These are phyloP conservation scores for Solanum piurae DNA, from an alignment of 257 asterid species.

Conservation along the genomic window DNA sequence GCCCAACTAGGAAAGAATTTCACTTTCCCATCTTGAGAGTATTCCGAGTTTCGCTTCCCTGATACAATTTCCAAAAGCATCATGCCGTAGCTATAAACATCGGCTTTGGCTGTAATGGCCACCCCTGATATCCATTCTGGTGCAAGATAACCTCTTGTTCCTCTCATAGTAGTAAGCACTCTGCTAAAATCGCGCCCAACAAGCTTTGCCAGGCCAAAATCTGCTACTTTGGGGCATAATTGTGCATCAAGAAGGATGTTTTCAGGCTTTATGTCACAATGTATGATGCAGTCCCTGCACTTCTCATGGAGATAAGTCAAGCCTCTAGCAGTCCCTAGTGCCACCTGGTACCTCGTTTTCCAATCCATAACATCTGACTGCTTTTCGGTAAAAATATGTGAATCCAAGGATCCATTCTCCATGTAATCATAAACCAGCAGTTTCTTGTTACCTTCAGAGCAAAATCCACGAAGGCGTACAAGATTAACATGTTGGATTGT, in stretches of 20 bases:
- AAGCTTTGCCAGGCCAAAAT: slow-evolving; percentile 51
- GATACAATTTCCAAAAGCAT: slow-evolving; percentile 42
- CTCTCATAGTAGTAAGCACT: slow-evolving; percentile 36
- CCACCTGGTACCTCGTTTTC: slow-evolving; percentile 33
- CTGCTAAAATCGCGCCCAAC: slow-evolving; percentile 39
- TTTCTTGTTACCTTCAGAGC: slow-evolving; percentile 28
- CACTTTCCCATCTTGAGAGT: slow-evolving; percentile 13
- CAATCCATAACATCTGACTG: slow-evolving; percentile 26
- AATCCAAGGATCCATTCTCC: slow-evolving; percentile 32
- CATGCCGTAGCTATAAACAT: slow-evolving; percentile 46
- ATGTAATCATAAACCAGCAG: slow-evolving; percentile 41
- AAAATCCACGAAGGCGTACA: slow-evolving; percentile 41
- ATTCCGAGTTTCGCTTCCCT: slow-evolving; percentile 31
- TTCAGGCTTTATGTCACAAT: slow-evolving; percentile 46
- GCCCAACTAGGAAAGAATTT: slow-evolving; percentile 32
- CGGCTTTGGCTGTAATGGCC: slow-evolving; percentile 38
- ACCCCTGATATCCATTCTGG: slow-evolving; percentile 43
- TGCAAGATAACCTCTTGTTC: slow-evolving; percentile 48
- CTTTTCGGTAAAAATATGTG: slow-evolving; percentile 23
- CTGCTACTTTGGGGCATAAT: slow-evolving; percentile 43
- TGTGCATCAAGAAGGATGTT: slow-evolving; percentile 32
- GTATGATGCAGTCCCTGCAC: slow-evolving; percentile 42
- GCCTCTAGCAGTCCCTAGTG: slow-evolving; percentile 49
- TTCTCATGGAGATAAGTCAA: slow-evolving; percentile 51
- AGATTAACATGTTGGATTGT: slow-evolving; percentile 47